These are phyloP conservation scores for Colletotrichum acutatum DNA, from an alignment of 2,329 filamentous ascomycete species.

Conservation along the genomic window DNA sequence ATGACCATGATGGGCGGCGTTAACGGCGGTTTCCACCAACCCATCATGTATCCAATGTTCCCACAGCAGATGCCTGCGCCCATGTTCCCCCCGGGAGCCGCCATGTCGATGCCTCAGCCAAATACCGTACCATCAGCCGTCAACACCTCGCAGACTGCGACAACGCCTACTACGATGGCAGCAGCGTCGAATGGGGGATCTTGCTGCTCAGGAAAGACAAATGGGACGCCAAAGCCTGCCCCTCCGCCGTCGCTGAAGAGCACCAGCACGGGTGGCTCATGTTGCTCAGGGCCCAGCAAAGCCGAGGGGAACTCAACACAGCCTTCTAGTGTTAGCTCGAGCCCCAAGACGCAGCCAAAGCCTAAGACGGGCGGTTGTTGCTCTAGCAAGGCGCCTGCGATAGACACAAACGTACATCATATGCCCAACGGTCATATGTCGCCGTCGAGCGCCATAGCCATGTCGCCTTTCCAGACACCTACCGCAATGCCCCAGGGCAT, in stretches of 20 bases:
- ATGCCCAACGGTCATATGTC: slow-evolving; percentile 39
- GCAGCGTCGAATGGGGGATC: slow-evolving; percentile 14
- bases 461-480: slow-evolving; percentile 49
- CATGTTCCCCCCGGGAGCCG: slow-evolving; percentile 11
- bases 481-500: slow-evolving; percentile 51
- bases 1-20: slow-evolving; percentile 33
- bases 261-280: slow-evolving; percentile 35
- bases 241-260: background rate
- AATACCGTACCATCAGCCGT: background rate
- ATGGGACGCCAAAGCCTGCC: slow-evolving; percentile 9
- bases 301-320: slow-evolving; percentile 21
- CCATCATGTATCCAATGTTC: slow-evolving; percentile 33
- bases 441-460: slow-evolving; percentile 38
- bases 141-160: background rate
- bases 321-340: slow-evolving; percentile 31
- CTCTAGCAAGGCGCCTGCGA: slow-evolving; percentile 42
- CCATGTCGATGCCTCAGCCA: slow-evolving; percentile 14
- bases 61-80: slow-evolving; percentile 24
- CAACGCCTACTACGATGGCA: background rate
- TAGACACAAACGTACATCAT: slow-evolving; percentile 25
- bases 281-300: slow-evolving; percentile 37
- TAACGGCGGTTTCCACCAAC: slow-evolving; percentile 32
- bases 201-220: slow-evolving; percentile 21
- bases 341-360: slow-evolving; percentile 33
- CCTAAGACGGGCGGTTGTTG: slow-evolving; percentile 48